Base-by-base conservation (phyloP, 805 yeast genomes). In the Saturnispora galanensis region DNA sequence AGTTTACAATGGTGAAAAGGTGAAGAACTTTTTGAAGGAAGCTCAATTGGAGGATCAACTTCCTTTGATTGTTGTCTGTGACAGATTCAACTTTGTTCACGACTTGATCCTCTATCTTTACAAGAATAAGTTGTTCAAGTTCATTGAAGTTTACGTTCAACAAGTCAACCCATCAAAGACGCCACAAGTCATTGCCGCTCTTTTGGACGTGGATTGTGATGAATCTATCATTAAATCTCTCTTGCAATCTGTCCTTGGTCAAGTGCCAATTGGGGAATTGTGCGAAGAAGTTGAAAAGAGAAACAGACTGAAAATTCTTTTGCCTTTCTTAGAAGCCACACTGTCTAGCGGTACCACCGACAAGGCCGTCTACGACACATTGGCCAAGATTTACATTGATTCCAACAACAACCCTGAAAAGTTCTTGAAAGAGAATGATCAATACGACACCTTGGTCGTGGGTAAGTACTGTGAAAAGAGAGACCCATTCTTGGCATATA, bases 401-500 rank as follows among this genome's bases (percentile, higher is more conserved):
- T 84, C 95, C 48, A 93, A 93, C 74, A 93, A 93, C 71, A 84
- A 88, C 55, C 97, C 99, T 32, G 99, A 93, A 65, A 88, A 87
- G 65, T 93, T 93, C 73, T 75, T 93, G 70, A 82, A 80, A 61
- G 97, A 90, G 66, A 93, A 93, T 65, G 74, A 80, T 55, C 74
- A 75, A 59, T 93, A 93, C 68, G 94, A 93, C 67, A 83, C 97
- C n/a, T 70, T 85, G 54, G 84, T 84, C 56, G 97, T 93, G 53
- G 99, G 98, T 73, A 87, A 79, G 62, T 93, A 93, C 72, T 93
- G 99, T 74, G 99, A 93, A 68, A 90, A 86, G 77, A 84, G 98
- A 67, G 99, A 93, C 60, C 99, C 99, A 50, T 93, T 87, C 68
- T 73, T 93, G 62, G 99, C 98, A 28, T 93, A 87, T 66, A 93